Conservation (phyloP, 1,284 basidiomycete genomes). For the Ustilago loliicola region DNA sequence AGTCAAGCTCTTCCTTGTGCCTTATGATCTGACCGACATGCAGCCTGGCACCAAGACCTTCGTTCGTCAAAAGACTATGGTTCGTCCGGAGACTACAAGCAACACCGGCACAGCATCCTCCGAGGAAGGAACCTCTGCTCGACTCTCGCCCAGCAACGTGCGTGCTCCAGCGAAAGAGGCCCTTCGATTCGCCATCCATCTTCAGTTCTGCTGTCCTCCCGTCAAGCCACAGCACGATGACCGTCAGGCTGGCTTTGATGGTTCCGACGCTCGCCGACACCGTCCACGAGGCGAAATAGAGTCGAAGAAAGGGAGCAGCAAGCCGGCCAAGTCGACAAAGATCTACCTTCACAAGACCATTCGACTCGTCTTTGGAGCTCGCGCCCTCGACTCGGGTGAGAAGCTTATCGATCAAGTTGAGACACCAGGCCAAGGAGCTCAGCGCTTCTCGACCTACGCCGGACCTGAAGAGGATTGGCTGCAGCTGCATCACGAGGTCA, state of each 20-base stretch:
- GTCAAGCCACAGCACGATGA: constrained; percentile 16
- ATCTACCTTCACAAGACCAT: constrained; percentile 62
- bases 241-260: constrained; percentile 32
- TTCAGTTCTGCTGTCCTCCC: constrained; percentile 59
- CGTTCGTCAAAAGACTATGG: constrained; percentile 56
- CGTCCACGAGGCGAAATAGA: constrained; percentile 5
- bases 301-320: constrained; percentile 10
- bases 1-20: constrained; percentile 73
- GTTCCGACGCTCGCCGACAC: constrained; percentile 15
- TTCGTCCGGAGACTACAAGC: not conserved
- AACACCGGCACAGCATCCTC: not conserved
- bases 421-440: constrained; percentile 44
- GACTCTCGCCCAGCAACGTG: constrained; percentile 6
- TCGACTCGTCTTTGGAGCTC: constrained; percentile 61
- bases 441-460: constrained; percentile 50
- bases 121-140: not conserved
- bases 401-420: constrained; percentile 50
- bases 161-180: constrained; percentile 38
- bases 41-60: constrained; percentile 62
- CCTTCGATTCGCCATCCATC: constrained; percentile 63
- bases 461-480: constrained; percentile 60
- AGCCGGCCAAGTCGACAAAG: constrained; percentile 21
- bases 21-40: constrained; percentile 73
- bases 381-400: constrained; percentile 55
- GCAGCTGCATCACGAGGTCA: constrained; percentile 24